Evolutionary conservation across 2,329 filamentous ascomycete species (phyloP).

Genomic region (Rugonectria rugulosa): DNA sequence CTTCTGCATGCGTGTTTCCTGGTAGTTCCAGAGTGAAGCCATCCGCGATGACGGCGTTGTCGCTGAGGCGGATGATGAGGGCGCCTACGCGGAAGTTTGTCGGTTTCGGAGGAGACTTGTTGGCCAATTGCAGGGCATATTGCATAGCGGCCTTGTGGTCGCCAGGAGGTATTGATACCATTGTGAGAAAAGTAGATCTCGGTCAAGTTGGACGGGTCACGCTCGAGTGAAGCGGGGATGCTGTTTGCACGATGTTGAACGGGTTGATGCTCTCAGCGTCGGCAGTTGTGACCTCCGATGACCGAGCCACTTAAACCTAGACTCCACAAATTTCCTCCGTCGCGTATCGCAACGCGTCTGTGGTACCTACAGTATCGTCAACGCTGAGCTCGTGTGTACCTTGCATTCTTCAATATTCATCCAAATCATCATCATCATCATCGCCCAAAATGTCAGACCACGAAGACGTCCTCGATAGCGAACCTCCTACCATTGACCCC

Average conservation of each 20-base stretch:
- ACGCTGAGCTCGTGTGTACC: background rate
- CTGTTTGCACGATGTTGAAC: background rate
- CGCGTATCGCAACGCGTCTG: conserved; percentile 36
- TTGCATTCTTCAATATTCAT: conserved; percentile 7
- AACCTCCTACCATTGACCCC: conserved; percentile 73
- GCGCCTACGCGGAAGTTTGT: conserved; percentile 96
- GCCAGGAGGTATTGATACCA: conserved; percentile 38
- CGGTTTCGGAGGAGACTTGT: conserved; percentile 81
- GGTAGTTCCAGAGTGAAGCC: conserved; percentile 91
- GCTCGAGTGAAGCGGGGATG: background rate
- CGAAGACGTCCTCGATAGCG: conserved; percentile 62
- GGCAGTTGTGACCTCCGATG: conserved; percentile 30
- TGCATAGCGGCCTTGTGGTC: conserved; percentile 66
- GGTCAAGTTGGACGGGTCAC: background rate
- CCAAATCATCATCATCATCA: conserved; percentile 19
- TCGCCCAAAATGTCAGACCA: conserved; percentile 52
- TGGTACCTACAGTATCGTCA: background rate
- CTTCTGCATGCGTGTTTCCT: conserved; percentile 96
- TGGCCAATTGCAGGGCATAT: conserved; percentile 77
- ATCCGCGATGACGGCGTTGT: conserved; percentile 71
- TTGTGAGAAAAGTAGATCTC: conserved; percentile 13
- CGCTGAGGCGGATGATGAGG: conserved; percentile 71
- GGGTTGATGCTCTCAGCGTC: conserved; percentile 8
- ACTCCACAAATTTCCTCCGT: conserved; percentile 27
- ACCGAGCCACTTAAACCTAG: conserved; percentile 35